Evolutionary conservation across 768 basidiomycete species (phyloP).

Genomic region (Porpolomopsis calyptriformis): DNA sequence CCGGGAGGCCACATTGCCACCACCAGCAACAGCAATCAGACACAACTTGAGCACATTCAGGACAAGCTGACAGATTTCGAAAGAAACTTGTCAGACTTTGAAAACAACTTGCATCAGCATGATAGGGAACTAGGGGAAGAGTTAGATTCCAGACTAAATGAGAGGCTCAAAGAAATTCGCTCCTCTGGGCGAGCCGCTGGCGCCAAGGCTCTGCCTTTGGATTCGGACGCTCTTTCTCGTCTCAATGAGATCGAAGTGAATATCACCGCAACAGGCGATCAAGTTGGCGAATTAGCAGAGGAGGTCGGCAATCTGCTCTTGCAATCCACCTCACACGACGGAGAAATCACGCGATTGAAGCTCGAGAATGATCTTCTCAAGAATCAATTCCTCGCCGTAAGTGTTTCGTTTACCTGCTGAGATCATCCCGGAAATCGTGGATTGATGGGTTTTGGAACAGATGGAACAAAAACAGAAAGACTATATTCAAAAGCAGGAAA

Average conservation of each 20-base stretch:
- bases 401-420: not conserved
- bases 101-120: slow-evolving; percentile 16
- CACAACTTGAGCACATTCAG: slow-evolving; percentile 11
- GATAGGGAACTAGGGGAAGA: slow-evolving; percentile 14
- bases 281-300: slow-evolving; percentile 14
- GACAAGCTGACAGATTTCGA: slow-evolving; percentile 15
- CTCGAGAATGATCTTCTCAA: slow-evolving; percentile 4
- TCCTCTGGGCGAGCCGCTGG: slow-evolving; percentile 1
- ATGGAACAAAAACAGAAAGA: slow-evolving; percentile 14
- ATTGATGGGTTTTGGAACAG: too few species aligned
- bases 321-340: not conserved
- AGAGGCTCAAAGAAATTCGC: slow-evolving; percentile 12
- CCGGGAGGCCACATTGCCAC: not conserved
- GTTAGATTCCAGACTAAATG: slow-evolving; percentile 14
- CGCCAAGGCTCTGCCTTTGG: not conserved
- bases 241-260: slow-evolving; percentile 10
- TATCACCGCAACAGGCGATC: slow-evolving; percentile 13
- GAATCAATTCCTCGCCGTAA: not conserved
- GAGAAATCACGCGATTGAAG: not conserved
- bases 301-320: slow-evolving; percentile 14
- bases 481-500: slow-evolving; percentile 10
- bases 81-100: slow-evolving; percentile 11
- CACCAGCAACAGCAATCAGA: not conserved
- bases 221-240: slow-evolving; percentile 1
- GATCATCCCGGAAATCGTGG: too few species aligned